Conservation (phyloP, 768 basidiomycete genomes). For the Epithele typhae region DNA sequence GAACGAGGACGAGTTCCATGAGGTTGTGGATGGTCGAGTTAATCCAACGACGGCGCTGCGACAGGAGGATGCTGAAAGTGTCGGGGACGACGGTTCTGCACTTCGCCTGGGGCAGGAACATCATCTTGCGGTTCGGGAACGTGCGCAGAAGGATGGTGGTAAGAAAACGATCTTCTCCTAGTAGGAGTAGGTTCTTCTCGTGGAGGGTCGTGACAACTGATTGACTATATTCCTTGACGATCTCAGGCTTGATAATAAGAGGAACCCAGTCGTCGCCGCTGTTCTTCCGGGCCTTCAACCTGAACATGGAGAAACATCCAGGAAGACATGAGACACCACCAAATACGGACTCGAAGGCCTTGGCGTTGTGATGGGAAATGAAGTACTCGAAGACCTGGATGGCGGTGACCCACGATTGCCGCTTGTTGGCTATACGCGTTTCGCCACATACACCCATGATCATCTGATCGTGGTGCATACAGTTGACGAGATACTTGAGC, state of each 20-base stretch:
- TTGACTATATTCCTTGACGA: conserved; percentile 96
- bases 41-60: conserved; percentile 98
- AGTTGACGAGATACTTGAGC: conserved; percentile 87
- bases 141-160: conserved; percentile 95
- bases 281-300: conserved; percentile 87
- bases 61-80: conserved; percentile 87
- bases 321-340: conserved; percentile 99
- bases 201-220: conserved; percentile 90
- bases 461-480: conserved; percentile 97
- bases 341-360: conserved; percentile 98
- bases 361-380: conserved; percentile 97
- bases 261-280: conserved; percentile 97
- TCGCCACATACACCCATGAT: conserved; percentile 99
- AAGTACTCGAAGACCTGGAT: conserved; percentile 99
- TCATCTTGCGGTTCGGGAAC: conserved; percentile 99
- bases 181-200: conserved; percentile 93
- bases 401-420: conserved; percentile 95
- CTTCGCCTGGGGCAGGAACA: conserved; percentile 94
- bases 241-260: conserved; percentile 93
- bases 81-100: conserved; percentile 97
- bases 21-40: conserved; percentile 99
- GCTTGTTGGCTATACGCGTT: conserved; percentile 97
- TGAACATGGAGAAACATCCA: conserved; percentile 99
- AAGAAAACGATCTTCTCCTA: conserved; percentile 98
- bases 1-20: conserved; percentile 97